Base-by-base conservation (phyloP, 1,139 yeast species). In the Blastobotrys elegans region DNA sequence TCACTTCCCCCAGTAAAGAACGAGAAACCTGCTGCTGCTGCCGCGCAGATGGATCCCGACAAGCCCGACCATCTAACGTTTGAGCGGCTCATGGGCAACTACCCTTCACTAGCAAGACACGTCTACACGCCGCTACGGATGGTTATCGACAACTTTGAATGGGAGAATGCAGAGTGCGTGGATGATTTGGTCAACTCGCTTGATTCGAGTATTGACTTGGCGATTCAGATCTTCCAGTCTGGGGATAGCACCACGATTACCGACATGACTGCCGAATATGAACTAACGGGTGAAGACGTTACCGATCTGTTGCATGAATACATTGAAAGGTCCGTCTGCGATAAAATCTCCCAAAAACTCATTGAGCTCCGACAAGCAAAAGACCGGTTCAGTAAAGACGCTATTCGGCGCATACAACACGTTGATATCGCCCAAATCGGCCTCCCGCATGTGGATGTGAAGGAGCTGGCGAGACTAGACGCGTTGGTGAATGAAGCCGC, bases 401-500 rank as follows among this genome's bases (percentile, higher is more conserved):
- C 27, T 60, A 67, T 33, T 60, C 64, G 47, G 77, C 78, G 64
- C 60, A 70, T 88, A 17, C 69, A 74, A 16, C 62, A 76, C 56
- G 61, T 89, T 5, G 83, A 94, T 31, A 64, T 89, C 11, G 80
- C 82, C 46, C 96, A 89, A 59, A 73, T 88, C 5, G 90, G 83
- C 11, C 65, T 80, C 29, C 87, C 82, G 5, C 68, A 66, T 2
- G 51, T 39, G 56, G 68, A 43, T 20, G 20, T 50, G 2, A 75
- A 60, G 55, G 60, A 50, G 67, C 63, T 43, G 46, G 68, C 29
- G 40, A 59, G 34, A 44, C 59, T 53, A 55, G 82, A 82, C 51
- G 68, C 67, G 44, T 68, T 79, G 39, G 72, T 85, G 0, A 60
- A 69, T 6, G 60, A 60, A 4, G 90, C 95, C 0, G 76, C 79